A percentile compares a stretch with the other conserved stretches of the same genome.
Evolutionary conservation across 2,329 filamentous ascomycete species (phyloP).

Genomic region (Ascochyta clinopodiicola): DNA sequence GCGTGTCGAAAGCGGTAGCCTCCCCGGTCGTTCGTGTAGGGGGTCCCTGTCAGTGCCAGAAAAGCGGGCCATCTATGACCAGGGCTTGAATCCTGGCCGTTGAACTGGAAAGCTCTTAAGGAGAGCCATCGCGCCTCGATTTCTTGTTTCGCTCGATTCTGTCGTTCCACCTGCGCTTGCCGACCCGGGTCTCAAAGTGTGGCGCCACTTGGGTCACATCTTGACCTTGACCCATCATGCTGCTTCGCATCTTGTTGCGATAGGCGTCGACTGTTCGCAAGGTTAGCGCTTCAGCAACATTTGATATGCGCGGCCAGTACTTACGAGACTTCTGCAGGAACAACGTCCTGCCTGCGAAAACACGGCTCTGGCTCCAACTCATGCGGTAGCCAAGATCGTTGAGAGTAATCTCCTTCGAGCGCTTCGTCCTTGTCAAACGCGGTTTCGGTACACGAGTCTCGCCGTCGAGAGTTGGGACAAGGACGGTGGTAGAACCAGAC

Average conservation of each 20-base stretch:
- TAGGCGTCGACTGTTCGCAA: slow-evolving; percentile 80
- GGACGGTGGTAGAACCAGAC: slow-evolving; percentile 56
- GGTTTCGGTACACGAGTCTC: slow-evolving; percentile 79
- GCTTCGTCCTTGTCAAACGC: slow-evolving; percentile 70
- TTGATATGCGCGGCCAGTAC: slow-evolving; percentile 51
- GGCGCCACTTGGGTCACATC: slow-evolving; percentile 76
- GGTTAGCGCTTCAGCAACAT: slow-evolving; percentile 27
- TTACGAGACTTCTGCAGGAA: slow-evolving; percentile 91
- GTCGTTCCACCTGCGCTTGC: slow-evolving; percentile 71
- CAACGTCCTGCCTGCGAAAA: slow-evolving; percentile 83
- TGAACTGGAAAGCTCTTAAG: slow-evolving; percentile 40
- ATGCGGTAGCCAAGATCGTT: slow-evolving; percentile 95
- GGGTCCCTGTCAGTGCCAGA: slow-evolving; percentile 42
- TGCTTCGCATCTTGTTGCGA: slow-evolving; percentile 85
- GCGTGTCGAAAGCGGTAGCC: slow-evolving; percentile 34
- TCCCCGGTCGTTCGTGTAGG: slow-evolving; percentile 41
- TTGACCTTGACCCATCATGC: slow-evolving; percentile 79
- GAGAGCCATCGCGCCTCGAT: slow-evolving; percentile 46
- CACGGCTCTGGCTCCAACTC: slow-evolving; percentile 94
- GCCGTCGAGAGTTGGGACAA: slow-evolving; percentile 66
- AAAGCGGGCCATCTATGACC: slow-evolving; percentile 36
- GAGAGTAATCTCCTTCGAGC: slow-evolving; percentile 83
- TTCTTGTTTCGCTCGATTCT: slow-evolving; percentile 54
- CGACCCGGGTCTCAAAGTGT: slow-evolving; percentile 87
- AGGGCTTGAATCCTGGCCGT: slow-evolving; percentile 33